Base-by-base conservation (phyloP, 352 stramenopile genomes). In the Thalassiosira livingstoniorum region DNA sequence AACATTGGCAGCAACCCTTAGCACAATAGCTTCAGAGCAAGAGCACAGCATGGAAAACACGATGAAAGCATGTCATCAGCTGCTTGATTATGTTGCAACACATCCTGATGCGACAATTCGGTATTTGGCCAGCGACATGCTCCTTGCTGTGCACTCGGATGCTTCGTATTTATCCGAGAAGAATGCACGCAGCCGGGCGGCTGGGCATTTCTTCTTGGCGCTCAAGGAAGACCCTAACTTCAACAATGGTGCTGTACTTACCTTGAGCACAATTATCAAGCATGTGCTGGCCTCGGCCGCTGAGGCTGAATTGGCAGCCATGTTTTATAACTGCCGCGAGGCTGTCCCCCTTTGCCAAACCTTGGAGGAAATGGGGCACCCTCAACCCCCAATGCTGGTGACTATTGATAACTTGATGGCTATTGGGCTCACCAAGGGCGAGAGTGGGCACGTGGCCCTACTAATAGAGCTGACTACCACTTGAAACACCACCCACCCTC, bases 51-150 rank as follows among this genome's bases (percentile, higher is more conserved):
- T 75, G 21, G 5, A 64, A 43, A 10, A 72, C n/a, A 83, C 68
- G 2, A 42, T 61, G 4, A 7, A 71, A 39, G 43, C 34, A 53
- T 82, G 39, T n/a, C n/a, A n/a, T n/a, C n/a, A n/a, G n/a, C n/a
- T n/a, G n/a, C n/a, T n/a, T n/a, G n/a, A n/a, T n/a, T 87, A 85
- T 60, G 32, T 53, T 1, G 68, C 75, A 10, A 78, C 82, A 0
- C 70, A 88, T 63, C 77, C 77, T 23, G 45, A 86, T 58, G 66
- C 82, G 18, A 74, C 21, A 75, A 54, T n/a, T n/a, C n/a, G n/a
- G n/a, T n/a, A n/a, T n/a, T n/a, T n/a, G n/a, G n/a, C n/a, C n/a
- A n/a, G n/a, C 45, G 70, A 87, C 45, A 87, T 87, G 80, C 55
- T 78, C n/a, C 62, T 87, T n/a, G 1, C 34, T 2, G 39, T 78